Percentiles rank a stretch among this genome's conserved stretches.
These are phyloP conservation scores for Petunia secreta DNA, from an alignment of 257 asterid genomes.

Conservation along the genomic window DNA sequence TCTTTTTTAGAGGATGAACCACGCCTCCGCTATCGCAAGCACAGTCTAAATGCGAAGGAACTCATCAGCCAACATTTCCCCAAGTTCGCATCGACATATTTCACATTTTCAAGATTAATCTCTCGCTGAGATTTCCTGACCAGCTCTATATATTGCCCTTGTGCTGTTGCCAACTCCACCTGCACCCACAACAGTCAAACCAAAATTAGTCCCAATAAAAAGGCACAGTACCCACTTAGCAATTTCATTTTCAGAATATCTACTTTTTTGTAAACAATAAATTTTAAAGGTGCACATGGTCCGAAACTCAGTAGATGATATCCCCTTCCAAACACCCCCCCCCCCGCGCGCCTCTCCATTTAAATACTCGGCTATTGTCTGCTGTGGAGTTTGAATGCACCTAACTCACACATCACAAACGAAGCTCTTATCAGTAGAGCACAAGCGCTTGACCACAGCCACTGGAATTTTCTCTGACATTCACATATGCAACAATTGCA, in stretches of 20 bases:
- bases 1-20: background rate
- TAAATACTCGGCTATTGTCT: no score
- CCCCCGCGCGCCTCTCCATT: no score
- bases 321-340: no score
- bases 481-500: background rate
- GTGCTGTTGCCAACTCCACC: conserved; percentile 45
- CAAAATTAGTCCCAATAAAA: background rate
- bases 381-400: no score
- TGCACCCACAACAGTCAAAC: background rate
- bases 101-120: conserved; percentile 31
- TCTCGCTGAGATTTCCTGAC: conserved; percentile 44
- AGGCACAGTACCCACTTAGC: background rate
- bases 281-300: no score
- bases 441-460: no score
- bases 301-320: no score
- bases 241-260: background rate
- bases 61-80: conserved; percentile 41
- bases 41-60: conserved; percentile 25
- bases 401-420: no score
- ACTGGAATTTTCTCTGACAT: background rate
- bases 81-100: conserved; percentile 47
- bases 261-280: background rate
- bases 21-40: background rate
- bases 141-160: conserved; percentile 34
- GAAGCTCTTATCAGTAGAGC: no score